Evolutionary conservation across 805 yeast genomes (phyloP), one percentile per base, ranked within the genome.

Genomic region (Monosporozyma unispora): DNA sequence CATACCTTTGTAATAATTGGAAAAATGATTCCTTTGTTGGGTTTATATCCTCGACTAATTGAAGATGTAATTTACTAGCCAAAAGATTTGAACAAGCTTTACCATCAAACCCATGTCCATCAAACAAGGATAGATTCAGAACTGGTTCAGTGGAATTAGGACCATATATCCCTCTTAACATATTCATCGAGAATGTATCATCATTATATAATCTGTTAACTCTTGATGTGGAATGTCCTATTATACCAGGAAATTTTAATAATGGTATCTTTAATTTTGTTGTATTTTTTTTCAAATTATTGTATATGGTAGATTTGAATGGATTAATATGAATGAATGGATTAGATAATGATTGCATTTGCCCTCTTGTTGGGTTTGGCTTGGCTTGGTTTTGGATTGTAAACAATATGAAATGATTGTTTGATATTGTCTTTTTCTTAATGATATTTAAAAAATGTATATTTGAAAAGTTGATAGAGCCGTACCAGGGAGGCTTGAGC

Each of bases 21-120:
- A 71, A 57, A 59, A 76, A 66, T 49, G 68, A 59, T 47, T 63
- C 60, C 50, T 70, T 52, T 4, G 64, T 59, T 1, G 60, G 47
- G 46, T 31, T 11, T 6, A 63, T 72, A 35, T 53, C 71, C 28
- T 52, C 40, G 54, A 80, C 95, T 61, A 77, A 78, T 57, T 64
- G 73, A 55, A 60, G 62, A 49, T 74, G 80, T 28, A 93, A 70
- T 48, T 80, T 70, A 3, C 72, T 66, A 19, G 74, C 68, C 11
- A 90, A 70, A 58, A 76, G 84, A 22, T 71, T 74, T 44, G 89
- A 75, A 58, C 96, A 87, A 22, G 48, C 28, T 11, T 53, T 48
- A 48, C 82, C 81, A 22, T 73, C 74, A 21, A 96, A 95, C 7
- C 98, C 99, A 68, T 93, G 99, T 9, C 99, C 99, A 68, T 93